Conservation (phyloP, 2,329 filamentous ascomycete genomes). For the Nannizziopsis arthrosporioides region DNA sequence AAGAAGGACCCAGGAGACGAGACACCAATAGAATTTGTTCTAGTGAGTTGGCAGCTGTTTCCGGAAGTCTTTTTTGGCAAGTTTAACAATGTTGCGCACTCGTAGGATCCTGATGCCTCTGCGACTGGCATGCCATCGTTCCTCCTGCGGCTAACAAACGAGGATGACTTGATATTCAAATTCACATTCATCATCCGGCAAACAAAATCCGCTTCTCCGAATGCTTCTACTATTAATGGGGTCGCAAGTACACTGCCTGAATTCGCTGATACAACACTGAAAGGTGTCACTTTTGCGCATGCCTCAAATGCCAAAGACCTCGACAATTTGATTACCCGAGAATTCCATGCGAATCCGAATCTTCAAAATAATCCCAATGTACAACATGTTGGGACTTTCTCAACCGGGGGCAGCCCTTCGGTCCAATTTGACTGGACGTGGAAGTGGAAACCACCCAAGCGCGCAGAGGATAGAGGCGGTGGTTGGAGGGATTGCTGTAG, state of each 20-base stretch:
- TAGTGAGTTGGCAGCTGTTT: slow-evolving; percentile 45
- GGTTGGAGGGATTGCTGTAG: slow-evolving; percentile 96
- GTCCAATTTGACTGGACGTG: slow-evolving; percentile 90
- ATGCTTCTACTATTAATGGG: slow-evolving; percentile 40
- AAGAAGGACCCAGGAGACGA: slow-evolving; percentile 63
- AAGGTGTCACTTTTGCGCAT: slow-evolving; percentile 83
- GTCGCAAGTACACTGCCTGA: slow-evolving; percentile 42
- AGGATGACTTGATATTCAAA: slow-evolving; percentile 84
- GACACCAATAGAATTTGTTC: slow-evolving; percentile 74
- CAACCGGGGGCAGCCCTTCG: slow-evolving; percentile 68
- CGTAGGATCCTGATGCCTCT: slow-evolving; percentile 62
- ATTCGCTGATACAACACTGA: slow-evolving; percentile 61
- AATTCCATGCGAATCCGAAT: slow-evolving; percentile 95
- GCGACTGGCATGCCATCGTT: slow-evolving; percentile 48
- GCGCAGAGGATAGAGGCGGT: slow-evolving; percentile 66
- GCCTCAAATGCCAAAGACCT: slow-evolving; percentile 76
- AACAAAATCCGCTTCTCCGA: slow-evolving; percentile 37
- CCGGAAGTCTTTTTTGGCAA: neutral
- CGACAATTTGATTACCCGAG: slow-evolving; percentile 83
- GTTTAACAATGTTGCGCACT: slow-evolving; percentile 10
- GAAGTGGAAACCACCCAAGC: slow-evolving; percentile 90
- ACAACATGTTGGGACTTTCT: slow-evolving; percentile 82
- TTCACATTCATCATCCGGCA: slow-evolving; percentile 76
- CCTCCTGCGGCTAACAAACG: slow-evolving; percentile 74
- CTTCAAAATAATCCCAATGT: slow-evolving; percentile 96